phyloP scores from a whole-genome alignment of 1,284 basidiomycete genomes.

The Golubevia pallescens region DNA sequence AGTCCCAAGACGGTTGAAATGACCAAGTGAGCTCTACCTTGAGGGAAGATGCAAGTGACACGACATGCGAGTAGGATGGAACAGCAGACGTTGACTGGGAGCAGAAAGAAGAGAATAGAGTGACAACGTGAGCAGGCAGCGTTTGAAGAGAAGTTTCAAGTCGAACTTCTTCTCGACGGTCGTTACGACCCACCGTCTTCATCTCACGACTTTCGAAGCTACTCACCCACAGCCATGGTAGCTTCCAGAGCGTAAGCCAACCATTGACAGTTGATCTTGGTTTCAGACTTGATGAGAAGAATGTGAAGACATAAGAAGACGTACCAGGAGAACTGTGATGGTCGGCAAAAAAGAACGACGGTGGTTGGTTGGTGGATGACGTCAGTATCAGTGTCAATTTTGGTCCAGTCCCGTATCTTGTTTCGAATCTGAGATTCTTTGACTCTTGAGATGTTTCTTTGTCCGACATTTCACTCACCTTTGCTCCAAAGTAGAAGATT shows the following conservation, averaged over 20 bases:
- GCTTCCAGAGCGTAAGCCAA: conserved; percentile 8
- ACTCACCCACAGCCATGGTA: conserved; percentile 9
- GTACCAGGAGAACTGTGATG: conserved; percentile 8
- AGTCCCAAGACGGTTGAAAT: conserved; percentile 22
- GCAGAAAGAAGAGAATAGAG: not conserved
- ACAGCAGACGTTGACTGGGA: conserved; percentile 14
- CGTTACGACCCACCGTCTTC: not conserved
- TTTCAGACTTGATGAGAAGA: not conserved
- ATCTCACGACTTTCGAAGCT: not conserved
- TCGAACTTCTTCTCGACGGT: not conserved
- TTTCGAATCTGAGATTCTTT: too few relatives aligned
- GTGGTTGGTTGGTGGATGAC: too few relatives aligned
- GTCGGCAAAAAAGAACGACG: too few relatives aligned
- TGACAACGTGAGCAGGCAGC: not conserved
- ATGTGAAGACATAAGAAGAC: conserved; percentile 6
- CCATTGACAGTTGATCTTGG: conserved; percentile 11
- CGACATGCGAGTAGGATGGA: conserved; percentile 27
- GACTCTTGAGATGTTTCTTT: too few relatives aligned
- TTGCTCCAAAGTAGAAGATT: conserved; percentile 15
- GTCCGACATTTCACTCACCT: not conserved
- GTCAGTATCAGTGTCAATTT: too few relatives aligned
- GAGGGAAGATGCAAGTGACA: conserved; percentile 25
- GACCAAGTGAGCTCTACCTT: conserved; percentile 13
- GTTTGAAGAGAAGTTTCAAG: too few relatives aligned
- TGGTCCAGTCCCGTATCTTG: too few relatives aligned